Evolutionary conservation across 2,329 filamentous ascomycete genomes (phyloP), one percentile per base, ranked within the genome.

Genomic region (Camptophora hylomeconis): DNA sequence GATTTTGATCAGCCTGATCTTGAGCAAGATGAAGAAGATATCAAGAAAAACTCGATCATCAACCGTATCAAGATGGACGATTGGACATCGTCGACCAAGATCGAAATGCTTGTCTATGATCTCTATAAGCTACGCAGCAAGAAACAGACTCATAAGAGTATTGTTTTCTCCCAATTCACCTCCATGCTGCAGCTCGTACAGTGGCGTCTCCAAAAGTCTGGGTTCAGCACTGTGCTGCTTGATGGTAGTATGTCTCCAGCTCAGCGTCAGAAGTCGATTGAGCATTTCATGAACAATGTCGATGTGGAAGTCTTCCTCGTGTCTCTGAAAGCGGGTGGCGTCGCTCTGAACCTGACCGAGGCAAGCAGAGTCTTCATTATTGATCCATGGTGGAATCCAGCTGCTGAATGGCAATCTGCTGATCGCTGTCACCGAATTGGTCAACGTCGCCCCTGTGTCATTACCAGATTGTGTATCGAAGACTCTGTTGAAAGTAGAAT

Each of bases 361-460:
- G 89, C 89, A 1, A 92, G 82, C 2, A 69, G 82, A 26, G 89
- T 98, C 7, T 95, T 93, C 54, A 94, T 95, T 37, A 75, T 95
- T 34, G 89, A 98, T 47, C 89, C 89, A 44, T 95, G 89, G 89
- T 98, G 89, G 89, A 95, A 95, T 45, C 89, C 89, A n/a, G 86
- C 86, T n/a, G 87, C 87, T 0, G 89, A 98, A 58, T 98, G 89
- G 89, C 89, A 98, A 57, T 89, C 80, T 37, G 89, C 89, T 3
- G 89, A 98, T 52, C 72, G 81, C 40, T 84, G 80, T 49, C 89
- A 95, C 57, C 84, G 89, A 32, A 98, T 95, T 44, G 89, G 89
- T 17, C 89, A 98, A 60, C 81, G 76, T 25, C 79, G 89, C 5
- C 87, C 87, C 16, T 95, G 89, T 51, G 82, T 82, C 19, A 92